phyloP scores from a whole-genome alignment of 2,329 filamentous ascomycete species.

The Neofusicoccum sp. region DNA sequence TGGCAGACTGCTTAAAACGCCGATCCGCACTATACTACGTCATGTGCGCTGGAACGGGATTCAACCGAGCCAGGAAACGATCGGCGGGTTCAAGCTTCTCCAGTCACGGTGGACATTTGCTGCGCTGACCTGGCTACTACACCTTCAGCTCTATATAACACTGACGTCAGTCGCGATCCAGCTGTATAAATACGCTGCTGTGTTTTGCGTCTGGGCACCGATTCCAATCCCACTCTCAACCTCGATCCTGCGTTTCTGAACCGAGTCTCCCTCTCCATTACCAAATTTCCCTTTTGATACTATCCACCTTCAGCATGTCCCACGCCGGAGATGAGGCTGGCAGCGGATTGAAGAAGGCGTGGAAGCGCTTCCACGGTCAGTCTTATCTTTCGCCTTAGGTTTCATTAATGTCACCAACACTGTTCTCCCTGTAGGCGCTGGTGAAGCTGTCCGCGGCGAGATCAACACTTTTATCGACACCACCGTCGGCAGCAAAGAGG shows the following conservation, averaged over 20 bases:
- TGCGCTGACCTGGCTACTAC: background rate
- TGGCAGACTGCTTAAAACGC: conserved; percentile 3
- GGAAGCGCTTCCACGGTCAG: conserved; percentile 35
- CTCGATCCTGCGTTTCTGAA: background rate
- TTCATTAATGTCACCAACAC: conserved; percentile 22
- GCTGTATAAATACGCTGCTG: conserved; percentile 3
- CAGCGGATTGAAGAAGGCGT: conserved; percentile 34
- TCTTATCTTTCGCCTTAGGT: background rate
- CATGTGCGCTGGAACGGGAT: background rate
- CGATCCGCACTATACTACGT: background rate
- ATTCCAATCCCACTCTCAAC: conserved; percentile 16
- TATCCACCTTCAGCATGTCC: conserved; percentile 26
- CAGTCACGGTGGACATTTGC: conserved; percentile 6
- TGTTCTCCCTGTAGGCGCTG: conserved; percentile 27
- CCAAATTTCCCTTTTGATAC: background rate
- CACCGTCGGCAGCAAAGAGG: conserved; percentile 30
- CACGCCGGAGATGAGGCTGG: conserved; percentile 28
- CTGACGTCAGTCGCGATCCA: conserved; percentile 7
- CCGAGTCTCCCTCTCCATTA: background rate
- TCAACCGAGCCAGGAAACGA: background rate
- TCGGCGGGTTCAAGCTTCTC: conserved; percentile 4
- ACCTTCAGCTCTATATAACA: background rate
- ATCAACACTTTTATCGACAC: conserved; percentile 36
- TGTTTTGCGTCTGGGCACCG: conserved; percentile 1
- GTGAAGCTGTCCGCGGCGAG: conserved; percentile 40